These are phyloP conservation scores for Fraxinus albicans DNA, from an alignment of 305 asterid species.

Conservation along the genomic window DNA sequence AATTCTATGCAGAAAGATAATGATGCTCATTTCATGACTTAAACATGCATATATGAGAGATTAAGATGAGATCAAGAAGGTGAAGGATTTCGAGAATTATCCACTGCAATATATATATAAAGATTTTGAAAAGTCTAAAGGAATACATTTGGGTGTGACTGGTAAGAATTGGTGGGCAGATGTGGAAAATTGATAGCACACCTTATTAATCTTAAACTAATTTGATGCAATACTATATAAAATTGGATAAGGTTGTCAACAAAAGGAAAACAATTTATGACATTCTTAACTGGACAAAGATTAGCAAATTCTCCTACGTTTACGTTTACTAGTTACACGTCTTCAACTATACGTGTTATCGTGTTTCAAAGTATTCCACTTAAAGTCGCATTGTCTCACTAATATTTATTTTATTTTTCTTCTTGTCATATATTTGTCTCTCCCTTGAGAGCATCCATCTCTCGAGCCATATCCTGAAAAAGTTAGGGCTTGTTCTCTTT, in stretches of 20 bases:
- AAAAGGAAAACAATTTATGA: not conserved
- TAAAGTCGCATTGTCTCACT: not conserved
- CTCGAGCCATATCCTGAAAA: not conserved
- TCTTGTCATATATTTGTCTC: not conserved
- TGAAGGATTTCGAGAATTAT: conserved; percentile 20
- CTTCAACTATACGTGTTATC: not conserved
- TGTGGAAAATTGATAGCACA: conserved; percentile 36
- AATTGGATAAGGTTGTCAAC: not conserved
- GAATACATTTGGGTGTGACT: conserved; percentile 22
- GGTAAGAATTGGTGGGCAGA: conserved; percentile 31
- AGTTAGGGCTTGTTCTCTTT: not conserved
- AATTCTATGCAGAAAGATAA: conserved; percentile 34
- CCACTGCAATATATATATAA: conserved; percentile 17
- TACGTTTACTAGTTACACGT: not conserved
- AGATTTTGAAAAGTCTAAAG: conserved; percentile 12
- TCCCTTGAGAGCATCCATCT: not conserved
- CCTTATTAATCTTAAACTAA: not conserved
- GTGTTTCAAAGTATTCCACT: not conserved
- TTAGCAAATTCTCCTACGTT: not conserved
- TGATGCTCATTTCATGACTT: conserved; percentile 29
- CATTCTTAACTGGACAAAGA: not conserved
- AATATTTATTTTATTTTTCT: not conserved
- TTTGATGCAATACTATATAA: not conserved
- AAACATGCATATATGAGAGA: not conserved
- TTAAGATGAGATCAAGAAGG: not conserved